Evolutionary conservation across 495 filamentous ascomycete genomes (phyloP).

Genomic region (Pseudevernia furfuracea): DNA sequence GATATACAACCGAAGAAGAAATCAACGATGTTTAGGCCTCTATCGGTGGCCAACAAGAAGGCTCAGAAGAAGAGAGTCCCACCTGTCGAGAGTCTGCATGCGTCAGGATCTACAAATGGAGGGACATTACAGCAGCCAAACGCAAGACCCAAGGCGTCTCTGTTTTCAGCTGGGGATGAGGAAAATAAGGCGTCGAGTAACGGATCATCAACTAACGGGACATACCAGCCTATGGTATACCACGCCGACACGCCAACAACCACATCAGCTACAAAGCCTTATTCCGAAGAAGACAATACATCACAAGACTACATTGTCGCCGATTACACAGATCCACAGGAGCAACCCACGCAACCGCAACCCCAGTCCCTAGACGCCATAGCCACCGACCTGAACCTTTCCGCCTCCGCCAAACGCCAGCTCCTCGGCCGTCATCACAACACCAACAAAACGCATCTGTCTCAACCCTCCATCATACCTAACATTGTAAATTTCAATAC

Average conservation of each 20-base stretch:
- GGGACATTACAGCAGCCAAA: constrained; percentile 17
- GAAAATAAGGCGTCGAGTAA: constrained; percentile 22
- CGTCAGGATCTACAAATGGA: constrained; percentile 9
- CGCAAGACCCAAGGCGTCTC: constrained; percentile 49
- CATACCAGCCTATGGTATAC: constrained; percentile 49
- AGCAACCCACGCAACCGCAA: constrained; percentile 5
- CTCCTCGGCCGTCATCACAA: constrained; percentile 61
- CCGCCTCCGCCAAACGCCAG: constrained; percentile 63
- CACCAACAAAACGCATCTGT: constrained; percentile 26
- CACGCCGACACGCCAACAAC: constrained; percentile 22
- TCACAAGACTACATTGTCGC: neutral
- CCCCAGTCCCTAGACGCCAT: constrained; percentile 53
- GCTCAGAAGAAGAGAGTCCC: constrained; percentile 50
- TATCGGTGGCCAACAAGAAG: constrained; percentile 74
- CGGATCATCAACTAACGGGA: constrained; percentile 21
- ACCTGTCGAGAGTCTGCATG: constrained; percentile 11
- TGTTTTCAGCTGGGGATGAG: constrained; percentile 50
- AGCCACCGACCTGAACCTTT: constrained; percentile 66
- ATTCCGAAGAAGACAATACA: neutral
- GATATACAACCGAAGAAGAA: constrained; percentile 67
- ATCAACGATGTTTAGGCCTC: constrained; percentile 77
- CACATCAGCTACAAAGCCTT: constrained; percentile 11
- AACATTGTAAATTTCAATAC: constrained; percentile 74
- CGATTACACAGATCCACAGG: neutral
- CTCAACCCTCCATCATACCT: constrained; percentile 26